Base-by-base conservation (phyloP, 2,329 filamentous ascomycete species). In the Amylocarpus encephaloides region DNA sequence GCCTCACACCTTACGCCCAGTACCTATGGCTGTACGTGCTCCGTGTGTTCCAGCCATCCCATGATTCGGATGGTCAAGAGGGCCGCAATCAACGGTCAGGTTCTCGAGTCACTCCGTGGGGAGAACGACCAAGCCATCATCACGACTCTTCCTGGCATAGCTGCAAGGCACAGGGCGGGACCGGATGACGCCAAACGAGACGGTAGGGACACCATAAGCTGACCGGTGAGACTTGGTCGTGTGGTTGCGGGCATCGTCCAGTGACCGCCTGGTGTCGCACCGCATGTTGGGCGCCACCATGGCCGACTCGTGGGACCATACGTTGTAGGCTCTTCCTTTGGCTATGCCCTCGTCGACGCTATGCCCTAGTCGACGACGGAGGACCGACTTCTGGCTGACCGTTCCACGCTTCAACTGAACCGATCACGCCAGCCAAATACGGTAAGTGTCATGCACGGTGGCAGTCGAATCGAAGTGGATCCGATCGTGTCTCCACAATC, bases 81-180 rank as follows among this genome's bases (percentile, higher is more conserved):
- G 7, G 19, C 29, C 33, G 30, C 40, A 19, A 41, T 43, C 39
- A 15, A 26, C 12, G 11, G 10, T 11, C 15, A 11, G 11, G 19
- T n/a, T 3, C 18, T n/a, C 26, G 12, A 7, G 30, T 18, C 9
- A 7, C 26, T 19, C 39, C 32, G 3, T 6, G 16, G 12, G 12
- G 18, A 32, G 11, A 45, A 6, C 16, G 30, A 13, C 42, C 38
- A 46, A 50, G n/a, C 43, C 43, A 41, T 29, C 48, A 19, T 45
- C 48, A 35, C 32, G 19, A 22, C 16, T 34, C 34, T 36, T n/a
- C 35, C 48, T 30, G 29, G 43, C 16, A 34, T 51, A 53, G 34
- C 51, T 53, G 54, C 54, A 55, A 56, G 54, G 54, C 51, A 56
- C 54, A 38, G 41, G 34, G 19, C 29, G 33, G 45, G 38, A 30